Evolutionary conservation across 1,284 basidiomycete genomes (phyloP).

Genomic region (Salmacisia buchloeana): DNA sequence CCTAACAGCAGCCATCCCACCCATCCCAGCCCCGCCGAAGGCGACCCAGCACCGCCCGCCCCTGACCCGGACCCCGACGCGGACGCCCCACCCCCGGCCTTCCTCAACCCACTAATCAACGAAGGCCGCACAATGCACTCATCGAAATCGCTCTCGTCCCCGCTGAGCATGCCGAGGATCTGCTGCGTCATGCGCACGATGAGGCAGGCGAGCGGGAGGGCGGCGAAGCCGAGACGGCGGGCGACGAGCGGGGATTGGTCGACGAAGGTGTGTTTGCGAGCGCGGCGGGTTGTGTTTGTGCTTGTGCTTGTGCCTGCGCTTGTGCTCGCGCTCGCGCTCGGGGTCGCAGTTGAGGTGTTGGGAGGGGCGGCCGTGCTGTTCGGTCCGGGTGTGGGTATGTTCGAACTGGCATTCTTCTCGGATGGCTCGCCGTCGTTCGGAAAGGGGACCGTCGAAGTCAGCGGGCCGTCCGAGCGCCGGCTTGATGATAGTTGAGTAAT

Average conservation of each 20-base stretch:
- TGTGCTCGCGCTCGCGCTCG: no score
- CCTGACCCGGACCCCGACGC: background rate
- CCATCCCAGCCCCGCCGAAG: background rate
- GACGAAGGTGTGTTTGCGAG: conserved; percentile 70
- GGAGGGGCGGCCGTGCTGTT: no score
- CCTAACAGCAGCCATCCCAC: background rate
- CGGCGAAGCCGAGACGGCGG: conserved; percentile 85
- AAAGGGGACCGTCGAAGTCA: no score
- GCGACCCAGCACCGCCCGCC: background rate
- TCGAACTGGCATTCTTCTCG: no score
- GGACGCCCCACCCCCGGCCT: background rate
- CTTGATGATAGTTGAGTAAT: no score
- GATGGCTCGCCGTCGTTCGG: no score
- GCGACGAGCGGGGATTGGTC: conserved; percentile 93
- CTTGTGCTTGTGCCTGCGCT: no score
- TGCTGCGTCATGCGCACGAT: conserved; percentile 82
- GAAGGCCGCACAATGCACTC: conserved; percentile 42
- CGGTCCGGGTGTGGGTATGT: no score
- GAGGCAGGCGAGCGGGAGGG: conserved; percentile 83
- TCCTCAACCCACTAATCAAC: conserved; percentile 2
- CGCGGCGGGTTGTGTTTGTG: conserved; percentile 5
- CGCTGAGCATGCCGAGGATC: conserved; percentile 61
- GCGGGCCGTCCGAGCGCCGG: no score
- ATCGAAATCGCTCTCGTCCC: conserved; percentile 51
- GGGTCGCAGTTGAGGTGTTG: no score